Conservation (phyloP, 2,329 filamentous ascomycete genomes). For the Pseudohalonectria lignicola region DNA sequence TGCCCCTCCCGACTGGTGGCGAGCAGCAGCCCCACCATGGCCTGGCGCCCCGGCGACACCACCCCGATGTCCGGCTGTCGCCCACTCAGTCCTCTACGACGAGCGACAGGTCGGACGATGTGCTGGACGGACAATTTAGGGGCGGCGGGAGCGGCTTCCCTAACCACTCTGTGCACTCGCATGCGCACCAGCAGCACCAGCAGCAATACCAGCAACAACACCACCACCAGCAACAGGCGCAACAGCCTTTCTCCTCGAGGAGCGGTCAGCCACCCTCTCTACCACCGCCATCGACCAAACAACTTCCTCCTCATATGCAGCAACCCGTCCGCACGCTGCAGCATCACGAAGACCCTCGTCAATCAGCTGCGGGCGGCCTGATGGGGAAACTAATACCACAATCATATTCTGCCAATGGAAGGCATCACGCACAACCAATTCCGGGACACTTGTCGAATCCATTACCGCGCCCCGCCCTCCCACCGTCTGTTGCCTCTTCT, state of each 20-base stretch:
- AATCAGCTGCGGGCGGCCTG: neutral
- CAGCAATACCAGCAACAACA: neutral
- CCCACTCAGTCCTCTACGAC: constrained; percentile 15
- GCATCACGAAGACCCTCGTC: neutral
- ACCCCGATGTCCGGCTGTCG: constrained; percentile 14
- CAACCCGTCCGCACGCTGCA: neutral
- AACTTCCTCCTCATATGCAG: neutral
- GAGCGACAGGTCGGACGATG: constrained; percentile 15
- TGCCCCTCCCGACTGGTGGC: constrained; percentile 12
- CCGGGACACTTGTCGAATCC: too few species aligned
- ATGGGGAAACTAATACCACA: constrained; percentile 3
- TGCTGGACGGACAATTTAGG: constrained; percentile 1
- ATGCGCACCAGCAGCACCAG: too few species aligned
- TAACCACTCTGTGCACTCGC: too few species aligned
- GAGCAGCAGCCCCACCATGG: constrained; percentile 6
- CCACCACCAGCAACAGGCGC: constrained; percentile 3
- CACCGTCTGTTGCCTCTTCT: neutral
- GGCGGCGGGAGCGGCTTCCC: neutral
- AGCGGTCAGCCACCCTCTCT: too few species aligned
- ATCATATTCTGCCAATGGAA: constrained; percentile 2
- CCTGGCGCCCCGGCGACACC: constrained; percentile 7
- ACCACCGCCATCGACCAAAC: too few species aligned
- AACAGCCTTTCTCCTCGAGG: neutral
- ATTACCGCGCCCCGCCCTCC: too few species aligned
- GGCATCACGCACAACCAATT: neutral